Evolutionary conservation across 345 rosid genomes (phyloP).

Genomic region (Carallia brachiata): DNA sequence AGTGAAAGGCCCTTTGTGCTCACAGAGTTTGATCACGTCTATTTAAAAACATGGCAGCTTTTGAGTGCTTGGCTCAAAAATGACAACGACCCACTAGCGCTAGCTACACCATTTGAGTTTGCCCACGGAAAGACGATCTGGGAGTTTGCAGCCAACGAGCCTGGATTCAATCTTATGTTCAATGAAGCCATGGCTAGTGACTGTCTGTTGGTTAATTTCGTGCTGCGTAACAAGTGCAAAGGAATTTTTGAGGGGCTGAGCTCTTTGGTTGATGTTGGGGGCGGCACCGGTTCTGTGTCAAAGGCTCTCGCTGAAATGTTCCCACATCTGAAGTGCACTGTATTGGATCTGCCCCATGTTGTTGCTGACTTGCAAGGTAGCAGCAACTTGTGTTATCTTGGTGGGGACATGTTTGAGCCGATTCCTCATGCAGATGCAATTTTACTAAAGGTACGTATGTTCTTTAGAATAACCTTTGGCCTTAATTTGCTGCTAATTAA

Average conservation of each 20-base stretch:
- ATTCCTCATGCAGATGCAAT: slow-evolving; percentile 32
- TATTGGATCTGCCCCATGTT: slow-evolving; percentile 22
- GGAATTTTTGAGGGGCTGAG: slow-evolving; percentile 16
- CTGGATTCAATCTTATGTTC: background rate
- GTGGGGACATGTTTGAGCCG: slow-evolving; percentile 36
- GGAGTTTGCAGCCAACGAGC: background rate
- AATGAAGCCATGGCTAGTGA: slow-evolving; percentile 24
- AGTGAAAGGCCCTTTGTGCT: no score
- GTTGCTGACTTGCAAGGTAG: slow-evolving; percentile 20
- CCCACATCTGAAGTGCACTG: slow-evolving; percentile 15
- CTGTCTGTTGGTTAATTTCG: background rate
- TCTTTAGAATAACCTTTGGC: no score
- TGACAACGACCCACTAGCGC: background rate
- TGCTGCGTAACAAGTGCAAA: slow-evolving; percentile 1
- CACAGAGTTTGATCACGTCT: no score
- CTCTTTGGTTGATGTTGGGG: slow-evolving; percentile 23
- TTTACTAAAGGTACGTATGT: slow-evolving; percentile 10
- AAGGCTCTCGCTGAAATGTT: slow-evolving; percentile 14
- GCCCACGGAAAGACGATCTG: background rate
- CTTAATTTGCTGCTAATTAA: no score
- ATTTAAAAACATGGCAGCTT: no score
- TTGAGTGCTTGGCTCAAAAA: no score
- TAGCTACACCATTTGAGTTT: background rate
- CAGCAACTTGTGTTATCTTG: slow-evolving; percentile 27
- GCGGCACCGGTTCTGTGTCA: slow-evolving; percentile 21